Evolutionary conservation across 108 stramenopile genomes (phyloP).

Genomic region (Pseudonitzschia delicatissima): DNA sequence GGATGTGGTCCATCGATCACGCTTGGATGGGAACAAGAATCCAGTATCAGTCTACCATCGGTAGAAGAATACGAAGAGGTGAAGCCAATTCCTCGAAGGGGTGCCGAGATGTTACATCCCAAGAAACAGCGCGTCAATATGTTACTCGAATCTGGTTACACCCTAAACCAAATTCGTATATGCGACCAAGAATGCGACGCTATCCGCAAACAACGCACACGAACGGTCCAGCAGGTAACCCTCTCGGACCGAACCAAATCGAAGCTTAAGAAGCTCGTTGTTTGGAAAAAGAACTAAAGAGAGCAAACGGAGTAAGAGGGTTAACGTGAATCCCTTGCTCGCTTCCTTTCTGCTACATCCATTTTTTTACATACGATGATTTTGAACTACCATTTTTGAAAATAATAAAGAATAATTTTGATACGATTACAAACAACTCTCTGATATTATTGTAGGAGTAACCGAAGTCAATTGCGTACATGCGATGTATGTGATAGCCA

Average conservation of each 20-base stretch:
- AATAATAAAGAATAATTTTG: too few relatives aligned
- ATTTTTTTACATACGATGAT: too few relatives aligned
- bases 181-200: background rate
- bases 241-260: background rate
- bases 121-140: background rate
- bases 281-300: background rate
- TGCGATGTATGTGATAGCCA: too few relatives aligned
- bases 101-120: background rate
- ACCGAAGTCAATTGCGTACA: too few relatives aligned
- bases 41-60: too few relatives aligned
- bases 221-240: background rate
- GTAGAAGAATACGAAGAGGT: background rate
- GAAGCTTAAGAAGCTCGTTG: background rate
- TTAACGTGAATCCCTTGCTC: too few relatives aligned
- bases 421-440: too few relatives aligned
- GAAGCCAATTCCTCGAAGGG: background rate
- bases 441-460: too few relatives aligned
- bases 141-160: background rate
- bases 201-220: background rate
- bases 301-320: too few relatives aligned
- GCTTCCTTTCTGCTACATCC: too few relatives aligned
- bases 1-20: background rate
- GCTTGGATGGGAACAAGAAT: background rate
- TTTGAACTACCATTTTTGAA: too few relatives aligned
- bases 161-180: background rate